A percentile compares a stretch with the other conserved stretches of the same genome.
phyloP scores from a whole-genome alignment of 202 grass and related monocot species.

The Schoenoplectus tabernaemontani region DNA sequence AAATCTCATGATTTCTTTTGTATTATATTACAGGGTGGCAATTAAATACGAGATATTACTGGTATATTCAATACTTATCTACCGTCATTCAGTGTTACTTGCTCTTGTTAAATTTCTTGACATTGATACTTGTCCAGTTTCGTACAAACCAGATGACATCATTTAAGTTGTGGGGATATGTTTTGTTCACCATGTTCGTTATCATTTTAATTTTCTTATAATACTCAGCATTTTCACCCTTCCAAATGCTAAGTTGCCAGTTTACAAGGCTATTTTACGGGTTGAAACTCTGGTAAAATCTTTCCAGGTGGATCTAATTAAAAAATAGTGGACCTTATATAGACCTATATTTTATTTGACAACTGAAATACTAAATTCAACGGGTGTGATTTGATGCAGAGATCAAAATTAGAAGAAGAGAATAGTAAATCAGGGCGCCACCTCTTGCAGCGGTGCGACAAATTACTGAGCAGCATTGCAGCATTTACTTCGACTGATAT shows the following conservation, averaged over 20 bases:
- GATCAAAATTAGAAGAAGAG: constrained; percentile 22
- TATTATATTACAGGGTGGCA: no score
- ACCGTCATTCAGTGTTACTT: background rate
- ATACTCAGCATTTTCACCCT: background rate
- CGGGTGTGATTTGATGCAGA: constrained; percentile 19
- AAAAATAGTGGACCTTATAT: no score
- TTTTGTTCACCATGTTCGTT: background rate
- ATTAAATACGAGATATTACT: no score
- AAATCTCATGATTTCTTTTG: no score
- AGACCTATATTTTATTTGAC: background rate
- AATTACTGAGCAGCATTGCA: constrained; percentile 68
- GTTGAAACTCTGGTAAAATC: no score
- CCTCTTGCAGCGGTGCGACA: constrained; percentile 70
- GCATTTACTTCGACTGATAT: constrained; percentile 54
- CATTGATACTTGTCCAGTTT: background rate
- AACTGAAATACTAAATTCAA: background rate
- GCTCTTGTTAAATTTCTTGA: background rate
- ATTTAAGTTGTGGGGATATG: background rate
- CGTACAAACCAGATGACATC: background rate
- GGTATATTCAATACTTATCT: background rate
- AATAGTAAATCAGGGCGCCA: constrained; percentile 27
- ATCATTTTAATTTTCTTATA: background rate
- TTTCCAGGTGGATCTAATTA: no score
- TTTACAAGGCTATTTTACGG: background rate
- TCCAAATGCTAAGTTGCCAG: background rate